Evolutionary conservation across 1,139 yeast genomes (phyloP).

Genomic region (Yarrowia galli): DNA sequence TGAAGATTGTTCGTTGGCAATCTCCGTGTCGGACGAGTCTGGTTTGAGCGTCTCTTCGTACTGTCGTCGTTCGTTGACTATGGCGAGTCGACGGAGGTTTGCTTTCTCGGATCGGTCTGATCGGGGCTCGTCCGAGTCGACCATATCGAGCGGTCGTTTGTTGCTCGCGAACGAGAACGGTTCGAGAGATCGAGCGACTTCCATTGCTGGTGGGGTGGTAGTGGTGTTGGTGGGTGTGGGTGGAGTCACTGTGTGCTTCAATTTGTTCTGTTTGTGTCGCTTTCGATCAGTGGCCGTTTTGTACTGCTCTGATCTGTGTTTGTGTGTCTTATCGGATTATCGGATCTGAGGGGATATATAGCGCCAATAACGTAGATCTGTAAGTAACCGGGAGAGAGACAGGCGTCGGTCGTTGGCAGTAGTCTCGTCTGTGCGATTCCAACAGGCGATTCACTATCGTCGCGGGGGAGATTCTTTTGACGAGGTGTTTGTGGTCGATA

Average conservation of each 20-base stretch:
- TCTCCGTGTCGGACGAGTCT: slow-evolving; percentile 15
- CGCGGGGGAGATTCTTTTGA: too few species aligned
- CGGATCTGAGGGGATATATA: not conserved
- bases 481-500: not conserved
- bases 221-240: not conserved
- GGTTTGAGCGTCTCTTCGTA: slow-evolving; percentile 26
- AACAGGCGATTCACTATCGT: slow-evolving; percentile 14
- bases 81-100: slow-evolving; percentile 29
- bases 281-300: too few species aligned
- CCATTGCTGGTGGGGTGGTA: not conserved
- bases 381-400: not conserved
- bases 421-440: not conserved
- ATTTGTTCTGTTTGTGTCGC: too few species aligned
- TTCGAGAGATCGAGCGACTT: slow-evolving; percentile 32
- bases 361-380: not conserved
- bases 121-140: slow-evolving; percentile 27
- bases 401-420: too few species aligned
- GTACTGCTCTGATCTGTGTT: not conserved
- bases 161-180: slow-evolving; percentile 6
- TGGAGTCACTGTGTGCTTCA: too few species aligned
- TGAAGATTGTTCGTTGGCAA: not conserved
- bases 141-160: slow-evolving; percentile 25
- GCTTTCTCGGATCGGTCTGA: slow-evolving; percentile 23
- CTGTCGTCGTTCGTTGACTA: slow-evolving; percentile 26
- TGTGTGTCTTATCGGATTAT: not conserved